A percentile compares a stretch with the other conserved stretches of the same genome.
phyloP scores from a whole-genome alignment of 768 basidiomycete species.

The Amanita molliuscula region DNA sequence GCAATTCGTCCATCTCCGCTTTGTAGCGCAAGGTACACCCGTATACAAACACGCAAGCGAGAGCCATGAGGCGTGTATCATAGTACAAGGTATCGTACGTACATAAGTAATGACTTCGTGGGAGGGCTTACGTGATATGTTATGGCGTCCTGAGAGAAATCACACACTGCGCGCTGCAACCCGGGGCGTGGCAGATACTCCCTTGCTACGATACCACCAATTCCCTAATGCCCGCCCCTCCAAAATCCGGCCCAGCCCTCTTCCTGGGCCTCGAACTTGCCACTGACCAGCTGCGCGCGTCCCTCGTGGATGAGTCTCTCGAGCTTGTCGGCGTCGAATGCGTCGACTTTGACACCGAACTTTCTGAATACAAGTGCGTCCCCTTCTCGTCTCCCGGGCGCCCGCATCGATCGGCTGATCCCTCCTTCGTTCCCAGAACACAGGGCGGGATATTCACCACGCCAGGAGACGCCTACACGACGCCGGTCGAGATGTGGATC shows the following conservation, averaged over 20 bases:
- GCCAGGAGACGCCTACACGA: constrained; percentile 78
- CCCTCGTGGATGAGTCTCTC: constrained; percentile 73
- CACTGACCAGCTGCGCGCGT: constrained; percentile 74
- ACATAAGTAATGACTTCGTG: neutral
- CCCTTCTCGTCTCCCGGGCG: neutral
- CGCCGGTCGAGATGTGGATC: constrained; percentile 87
- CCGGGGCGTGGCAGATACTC: neutral
- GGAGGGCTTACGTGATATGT: constrained; percentile 1
- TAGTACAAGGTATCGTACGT: neutral
- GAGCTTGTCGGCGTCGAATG: constrained; percentile 76
- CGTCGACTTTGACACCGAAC: constrained; percentile 74
- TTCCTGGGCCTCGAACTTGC: constrained; percentile 85
- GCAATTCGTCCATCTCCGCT: too few relatives aligned
- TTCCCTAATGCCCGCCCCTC: constrained; percentile 27
- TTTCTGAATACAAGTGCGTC: constrained; percentile 75
- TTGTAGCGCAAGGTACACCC: too few relatives aligned
- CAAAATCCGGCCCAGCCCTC: constrained; percentile 38
- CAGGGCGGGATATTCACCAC: constrained; percentile 83
- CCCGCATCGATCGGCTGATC: constrained; percentile 2
- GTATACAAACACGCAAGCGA: too few relatives aligned
- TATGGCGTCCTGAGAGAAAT: neutral
- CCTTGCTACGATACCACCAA: neutral
- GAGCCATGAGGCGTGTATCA: neutral
- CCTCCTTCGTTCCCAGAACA: constrained; percentile 37
- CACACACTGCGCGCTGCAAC: neutral